A percentile compares a stretch with the other conserved stretches of the same genome.
These are phyloP conservation scores for Rhizophagus sp. DNA, from an alignment of 192 early-diverging fungal genomes.

Conservation along the genomic window DNA sequence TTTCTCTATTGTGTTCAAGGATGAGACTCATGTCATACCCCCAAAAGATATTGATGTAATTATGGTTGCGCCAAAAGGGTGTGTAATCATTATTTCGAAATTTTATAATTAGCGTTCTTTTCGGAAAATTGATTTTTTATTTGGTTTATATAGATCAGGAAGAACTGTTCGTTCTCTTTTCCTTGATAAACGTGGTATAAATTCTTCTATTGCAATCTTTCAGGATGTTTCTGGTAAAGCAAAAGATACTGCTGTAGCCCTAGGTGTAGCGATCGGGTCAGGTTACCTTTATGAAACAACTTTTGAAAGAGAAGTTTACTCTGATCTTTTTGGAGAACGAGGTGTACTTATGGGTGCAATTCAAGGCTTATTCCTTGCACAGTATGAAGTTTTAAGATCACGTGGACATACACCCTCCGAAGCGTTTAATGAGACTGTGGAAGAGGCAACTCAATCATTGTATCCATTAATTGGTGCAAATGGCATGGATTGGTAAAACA, in stretches of 20 bases:
- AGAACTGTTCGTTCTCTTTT: slow-evolving; percentile 94
- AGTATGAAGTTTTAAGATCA: slow-evolving; percentile 94
- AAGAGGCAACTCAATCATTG: slow-evolving; percentile 97
- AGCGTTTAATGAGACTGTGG: slow-evolving; percentile 99
- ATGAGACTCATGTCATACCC: slow-evolving; percentile 87
- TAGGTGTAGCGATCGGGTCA: slow-evolving; percentile 92
- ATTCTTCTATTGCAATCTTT: slow-evolving; percentile 94
- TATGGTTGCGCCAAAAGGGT: slow-evolving; percentile 92
- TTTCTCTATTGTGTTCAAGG: slow-evolving; percentile 91
- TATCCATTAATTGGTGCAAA: slow-evolving; percentile 94
- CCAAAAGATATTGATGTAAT: slow-evolving; percentile 95
- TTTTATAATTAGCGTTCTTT: not conserved
- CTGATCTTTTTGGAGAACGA: slow-evolving; percentile 95
- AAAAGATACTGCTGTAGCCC: slow-evolving; percentile 86
- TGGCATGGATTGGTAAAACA: slow-evolving; percentile 75
- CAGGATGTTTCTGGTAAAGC: slow-evolving; percentile 94
- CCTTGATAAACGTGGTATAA: slow-evolving; percentile 96
- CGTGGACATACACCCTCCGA: slow-evolving; percentile 96
- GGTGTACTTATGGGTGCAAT: slow-evolving; percentile 98
- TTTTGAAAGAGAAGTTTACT: slow-evolving; percentile 96
- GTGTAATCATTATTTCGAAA: not conserved
- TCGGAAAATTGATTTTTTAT: not conserved
- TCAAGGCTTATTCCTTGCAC: slow-evolving; percentile 93
- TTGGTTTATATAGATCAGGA: slow-evolving; percentile 65
- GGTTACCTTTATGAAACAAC: slow-evolving; percentile 98